These are phyloP conservation scores for Blastobotrys americana DNA, from an alignment of 805 yeast genomes.

Conservation along the genomic window DNA sequence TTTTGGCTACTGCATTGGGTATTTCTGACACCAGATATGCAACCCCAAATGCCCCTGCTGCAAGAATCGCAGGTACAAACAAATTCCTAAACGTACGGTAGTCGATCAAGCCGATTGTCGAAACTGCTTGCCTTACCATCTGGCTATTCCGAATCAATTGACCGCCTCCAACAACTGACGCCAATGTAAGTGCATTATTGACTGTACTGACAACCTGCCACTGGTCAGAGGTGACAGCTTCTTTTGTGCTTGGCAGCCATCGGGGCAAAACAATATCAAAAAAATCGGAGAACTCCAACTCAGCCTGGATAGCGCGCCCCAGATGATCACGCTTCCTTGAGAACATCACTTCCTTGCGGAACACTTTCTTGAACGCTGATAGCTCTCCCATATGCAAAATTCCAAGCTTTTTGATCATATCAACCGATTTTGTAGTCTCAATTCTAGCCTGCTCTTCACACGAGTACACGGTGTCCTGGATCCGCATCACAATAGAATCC, in stretches of 20 bases:
- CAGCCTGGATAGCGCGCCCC: constrained; percentile 49
- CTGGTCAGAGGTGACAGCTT: constrained; percentile 4
- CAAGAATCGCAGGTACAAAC: constrained; percentile 47
- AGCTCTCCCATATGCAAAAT: constrained; percentile 56
- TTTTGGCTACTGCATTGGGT: constrained; percentile 83
- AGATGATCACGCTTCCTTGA: constrained; percentile 60
- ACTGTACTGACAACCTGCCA: constrained; percentile 10
- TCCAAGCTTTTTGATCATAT: constrained; percentile 56
- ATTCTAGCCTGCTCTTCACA: constrained; percentile 66
- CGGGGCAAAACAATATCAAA: constrained; percentile 57
- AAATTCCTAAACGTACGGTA: constrained; percentile 31
- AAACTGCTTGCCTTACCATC: constrained; percentile 17
- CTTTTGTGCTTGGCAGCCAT: constrained; percentile 10
- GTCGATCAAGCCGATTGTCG: constrained; percentile 14
- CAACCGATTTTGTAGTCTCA: constrained; percentile 54
- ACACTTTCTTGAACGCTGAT: constrained; percentile 39
- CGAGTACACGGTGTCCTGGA: constrained; percentile 53
- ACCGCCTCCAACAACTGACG: constrained; percentile 25
- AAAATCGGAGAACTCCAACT: constrained; percentile 63
- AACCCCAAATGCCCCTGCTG: constrained; percentile 45
- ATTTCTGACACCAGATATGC: constrained; percentile 70
- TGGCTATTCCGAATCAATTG: constrained; percentile 19
- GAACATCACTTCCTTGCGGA: constrained; percentile 69
- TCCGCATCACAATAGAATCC: constrained; percentile 52
- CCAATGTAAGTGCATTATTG: constrained; percentile 24